Evolutionary conservation across 441 rosid species (phyloP).

Genomic region (Mallotus repandus): DNA sequence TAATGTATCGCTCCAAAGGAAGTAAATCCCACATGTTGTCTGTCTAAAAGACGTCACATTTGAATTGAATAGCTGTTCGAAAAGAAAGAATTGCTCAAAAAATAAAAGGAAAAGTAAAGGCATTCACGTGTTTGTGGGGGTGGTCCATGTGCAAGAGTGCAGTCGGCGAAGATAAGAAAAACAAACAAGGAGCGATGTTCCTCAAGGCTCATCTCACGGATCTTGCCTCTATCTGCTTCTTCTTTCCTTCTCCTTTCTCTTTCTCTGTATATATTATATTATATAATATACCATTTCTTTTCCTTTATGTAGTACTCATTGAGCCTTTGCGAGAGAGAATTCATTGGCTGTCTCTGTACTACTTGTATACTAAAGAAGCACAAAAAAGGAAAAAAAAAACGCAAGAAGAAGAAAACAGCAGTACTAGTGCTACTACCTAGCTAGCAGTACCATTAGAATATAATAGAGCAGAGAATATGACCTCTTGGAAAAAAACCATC

Average conservation of each 20-base stretch:
- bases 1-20: too few relatives aligned
- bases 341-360: neutral
- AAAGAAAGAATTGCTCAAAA: neutral
- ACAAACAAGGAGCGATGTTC: neutral
- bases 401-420: too few relatives aligned
- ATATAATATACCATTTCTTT: neutral
- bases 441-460: too few relatives aligned
- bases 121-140: constrained; percentile 23
- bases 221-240: constrained; percentile 38
- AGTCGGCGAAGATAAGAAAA: neutral
- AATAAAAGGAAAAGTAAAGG: neutral
- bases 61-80: neutral
- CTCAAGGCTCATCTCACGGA: constrained; percentile 49
- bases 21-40: too few relatives aligned
- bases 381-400: neutral
- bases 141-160: constrained; percentile 16
- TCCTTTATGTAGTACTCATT: neutral
- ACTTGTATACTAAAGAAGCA: neutral
- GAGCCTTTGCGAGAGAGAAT: neutral
- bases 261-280: neutral
- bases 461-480: constrained; percentile 32
- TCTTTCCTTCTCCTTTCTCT: constrained; percentile 1
- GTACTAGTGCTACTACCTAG: too few relatives aligned
- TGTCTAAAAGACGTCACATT: neutral
- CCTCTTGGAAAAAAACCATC: constrained; percentile 87